Evolutionary conservation across 495 filamentous ascomycete species (phyloP).

Genomic region (Neurospora terricola): DNA sequence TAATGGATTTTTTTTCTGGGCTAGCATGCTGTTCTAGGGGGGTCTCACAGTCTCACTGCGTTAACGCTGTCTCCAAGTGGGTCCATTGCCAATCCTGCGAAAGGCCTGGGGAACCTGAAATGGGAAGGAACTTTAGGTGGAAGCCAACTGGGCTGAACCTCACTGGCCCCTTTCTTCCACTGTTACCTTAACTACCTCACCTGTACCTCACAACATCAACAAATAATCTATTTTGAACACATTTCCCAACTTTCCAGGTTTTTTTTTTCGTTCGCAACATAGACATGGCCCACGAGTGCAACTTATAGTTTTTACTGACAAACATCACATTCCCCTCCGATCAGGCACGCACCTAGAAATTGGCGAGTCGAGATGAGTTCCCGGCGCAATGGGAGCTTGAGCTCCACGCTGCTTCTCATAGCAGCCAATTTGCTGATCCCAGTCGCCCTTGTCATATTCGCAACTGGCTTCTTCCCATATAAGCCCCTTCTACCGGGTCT

Average conservation of each 20-base stretch:
- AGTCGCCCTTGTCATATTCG: conserved; percentile 70
- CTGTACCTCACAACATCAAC: neutral
- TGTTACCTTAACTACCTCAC: neutral
- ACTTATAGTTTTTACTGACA: neutral
- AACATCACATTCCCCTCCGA: neutral
- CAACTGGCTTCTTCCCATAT: conserved; percentile 92
- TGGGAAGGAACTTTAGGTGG: neutral
- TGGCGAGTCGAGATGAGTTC: conserved; percentile 14
- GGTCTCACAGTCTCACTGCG: neutral
- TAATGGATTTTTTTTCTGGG: neutral
- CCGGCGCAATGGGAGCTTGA: conserved; percentile 22
- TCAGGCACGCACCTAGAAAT: neutral
- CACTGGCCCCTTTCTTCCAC: neutral
- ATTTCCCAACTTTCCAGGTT: neutral
- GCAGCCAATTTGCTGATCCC: conserved; percentile 71
- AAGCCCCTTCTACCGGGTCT: conserved; percentile 84
- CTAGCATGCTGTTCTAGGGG: neutral
- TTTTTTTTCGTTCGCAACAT: neutral
- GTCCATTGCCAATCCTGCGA: neutral
- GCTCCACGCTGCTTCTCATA: conserved; percentile 37
- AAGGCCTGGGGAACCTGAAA: neutral
- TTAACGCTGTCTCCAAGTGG: neutral
- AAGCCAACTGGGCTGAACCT: neutral
- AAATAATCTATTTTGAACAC: neutral
- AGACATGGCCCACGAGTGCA: neutral